Evolutionary conservation across 1,139 yeast genomes (phyloP), one percentile per base, ranked within the genome.

Genomic region (Zygosaccharomyces pseudobailii): DNA sequence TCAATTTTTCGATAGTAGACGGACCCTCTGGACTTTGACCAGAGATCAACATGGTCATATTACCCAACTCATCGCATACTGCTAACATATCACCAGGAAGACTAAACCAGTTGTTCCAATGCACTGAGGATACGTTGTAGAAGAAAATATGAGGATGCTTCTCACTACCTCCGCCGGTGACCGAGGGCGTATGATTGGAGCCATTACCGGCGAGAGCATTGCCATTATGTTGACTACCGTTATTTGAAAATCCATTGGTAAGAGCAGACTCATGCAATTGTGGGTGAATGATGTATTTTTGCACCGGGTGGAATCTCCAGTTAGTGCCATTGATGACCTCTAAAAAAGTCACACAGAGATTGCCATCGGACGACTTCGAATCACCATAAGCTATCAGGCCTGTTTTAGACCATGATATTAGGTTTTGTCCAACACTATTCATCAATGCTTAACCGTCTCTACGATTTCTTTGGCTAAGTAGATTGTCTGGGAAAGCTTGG

Each of bases 351-450:
- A 66, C 53, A 24, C 65, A 62, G 6, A 66, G 51, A 43, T 64
- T 64, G 6, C 62, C 58, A 28, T 63, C 55, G 5, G 53, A n/a
- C n/a, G 65, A 58, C 13, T 52, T 50, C 2, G 60, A 54, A 42
- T 66, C 67, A 21, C 61, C 61, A 43, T 65, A 63, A 6, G 67
- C 66, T 34, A 66, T 62, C 9, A 66, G 50, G n/a, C 69, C 69
- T 17, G 60, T 61, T 47, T 65, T 66, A 2, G 69, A 66, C 68
- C 69, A 66, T 20, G 66, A 59, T 8, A 59, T 55, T 37, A 46
- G 45, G 36, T 46, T 42, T 42, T 46, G 52, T 6, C 52, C 52
- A 13, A 45, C 28, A 21, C 40, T 43, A 40, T 33, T 46, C 52
- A 49, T 49, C 30, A 31, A 40, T 9, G 20, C 39, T 35, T 6